Evolutionary conservation across 768 basidiomycete genomes (phyloP).

Genomic region (Tricholoma flavovirens): DNA sequence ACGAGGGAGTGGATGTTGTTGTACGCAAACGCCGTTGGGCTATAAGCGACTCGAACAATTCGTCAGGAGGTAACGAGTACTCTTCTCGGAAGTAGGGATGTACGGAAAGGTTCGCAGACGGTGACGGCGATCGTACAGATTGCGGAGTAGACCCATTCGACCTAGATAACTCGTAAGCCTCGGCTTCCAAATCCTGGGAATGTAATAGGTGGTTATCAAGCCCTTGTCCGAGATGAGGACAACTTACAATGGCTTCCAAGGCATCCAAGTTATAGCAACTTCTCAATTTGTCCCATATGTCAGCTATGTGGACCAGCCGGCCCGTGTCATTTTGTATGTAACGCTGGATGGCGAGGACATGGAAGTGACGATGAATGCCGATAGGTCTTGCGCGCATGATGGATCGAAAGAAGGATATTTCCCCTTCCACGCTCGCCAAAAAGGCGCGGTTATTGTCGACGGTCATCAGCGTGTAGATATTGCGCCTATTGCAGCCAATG

Average conservation of each 20-base stretch:
- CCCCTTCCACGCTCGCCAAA: conserved; percentile 72
- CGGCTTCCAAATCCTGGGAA: conserved; percentile 37
- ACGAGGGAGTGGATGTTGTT: conserved; percentile 58
- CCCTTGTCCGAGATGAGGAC: conserved; percentile 3
- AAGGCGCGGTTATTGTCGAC: conserved; percentile 29
- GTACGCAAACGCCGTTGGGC: conserved; percentile 57
- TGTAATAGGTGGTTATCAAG: conserved; percentile 11
- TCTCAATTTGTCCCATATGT: conserved; percentile 71
- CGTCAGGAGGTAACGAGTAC: conserved; percentile 57
- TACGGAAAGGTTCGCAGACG: conserved; percentile 56
- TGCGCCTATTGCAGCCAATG: background rate
- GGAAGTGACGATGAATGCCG: conserved; percentile 79
- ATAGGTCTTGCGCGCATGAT: conserved; percentile 78
- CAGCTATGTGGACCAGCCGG: conserved; percentile 48
- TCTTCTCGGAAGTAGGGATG: conserved; percentile 77
- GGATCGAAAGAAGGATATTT: conserved; percentile 81
- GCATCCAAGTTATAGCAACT: conserved; percentile 71
- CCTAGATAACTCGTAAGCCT: conserved; percentile 37
- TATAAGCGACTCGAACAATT: conserved; percentile 53
- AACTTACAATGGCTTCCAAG: conserved; percentile 62
- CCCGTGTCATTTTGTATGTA: conserved; percentile 70
- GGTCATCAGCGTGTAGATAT: conserved; percentile 12
- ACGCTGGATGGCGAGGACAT: conserved; percentile 69
- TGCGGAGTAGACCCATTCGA: conserved; percentile 40
- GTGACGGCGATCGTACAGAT: conserved; percentile 60